Conservation (phyloP, 495 filamentous ascomycete species). For the Pyronema omphalodes region DNA sequence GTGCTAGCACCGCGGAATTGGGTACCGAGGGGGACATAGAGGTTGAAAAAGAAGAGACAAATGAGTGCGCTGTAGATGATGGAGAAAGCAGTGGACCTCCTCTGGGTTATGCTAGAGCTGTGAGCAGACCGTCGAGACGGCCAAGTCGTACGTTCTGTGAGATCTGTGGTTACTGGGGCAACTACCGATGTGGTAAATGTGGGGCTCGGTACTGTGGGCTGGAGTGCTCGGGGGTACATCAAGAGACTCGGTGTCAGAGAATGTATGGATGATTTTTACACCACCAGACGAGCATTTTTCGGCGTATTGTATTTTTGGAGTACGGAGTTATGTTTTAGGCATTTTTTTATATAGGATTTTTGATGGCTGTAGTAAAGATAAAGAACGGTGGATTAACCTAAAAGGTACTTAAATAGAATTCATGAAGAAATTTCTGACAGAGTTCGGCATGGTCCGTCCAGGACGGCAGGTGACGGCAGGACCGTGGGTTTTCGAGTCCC, state of each 20-base stretch:
- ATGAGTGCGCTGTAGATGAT: constrained; percentile 1
- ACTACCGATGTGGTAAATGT: constrained; percentile 21
- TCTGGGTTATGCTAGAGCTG: constrained; percentile 12
- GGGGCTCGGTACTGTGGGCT: constrained; percentile 23
- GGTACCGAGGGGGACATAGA: constrained; percentile 6
- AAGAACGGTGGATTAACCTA: no score
- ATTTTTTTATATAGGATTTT: no score
- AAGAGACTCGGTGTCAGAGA: constrained; percentile 22
- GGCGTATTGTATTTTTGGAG: background rate
- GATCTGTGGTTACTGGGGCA: constrained; percentile 24
- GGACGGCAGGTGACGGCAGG: no score
- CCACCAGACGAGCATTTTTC: background rate
- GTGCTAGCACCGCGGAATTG: background rate
- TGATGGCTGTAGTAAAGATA: no score
- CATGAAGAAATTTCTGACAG: no score
- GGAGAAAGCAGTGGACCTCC: constrained; percentile 5
- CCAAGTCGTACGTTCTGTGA: constrained; percentile 21
- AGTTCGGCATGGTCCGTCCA: no score
- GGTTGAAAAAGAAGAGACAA: background rate
- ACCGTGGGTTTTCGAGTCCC: no score
- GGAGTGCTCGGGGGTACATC: constrained; percentile 18
- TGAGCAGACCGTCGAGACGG: constrained; percentile 4
- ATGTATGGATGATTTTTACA: constrained; percentile 10
- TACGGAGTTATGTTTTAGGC: no score
- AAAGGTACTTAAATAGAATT: no score